Base-by-base conservation (phyloP, 768 basidiomycete genomes). In the Tricholoma furcatifolium region DNA sequence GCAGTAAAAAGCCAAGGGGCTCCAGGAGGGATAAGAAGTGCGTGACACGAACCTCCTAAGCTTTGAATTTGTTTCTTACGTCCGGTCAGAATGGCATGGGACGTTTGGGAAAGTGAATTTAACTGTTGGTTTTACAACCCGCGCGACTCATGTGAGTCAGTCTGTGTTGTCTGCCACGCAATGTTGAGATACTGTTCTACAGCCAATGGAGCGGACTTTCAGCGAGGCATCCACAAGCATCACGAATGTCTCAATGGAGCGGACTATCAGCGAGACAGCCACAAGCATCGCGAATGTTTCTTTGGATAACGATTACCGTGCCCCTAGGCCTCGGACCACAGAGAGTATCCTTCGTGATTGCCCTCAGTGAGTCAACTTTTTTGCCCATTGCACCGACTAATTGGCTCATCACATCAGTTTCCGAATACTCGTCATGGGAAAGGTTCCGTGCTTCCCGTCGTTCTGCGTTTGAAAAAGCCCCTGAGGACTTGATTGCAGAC, bases 351-450 rank as follows among this genome's bases (percentile, higher is more conserved):
- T 61, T 2, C 51, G 49, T 39, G 43, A 53, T 5, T 58, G 60
- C n/a, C 60, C 56, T 31, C 38, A 49, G 60, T 56, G 38, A 46
- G 50, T 17, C 11, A 24, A 6, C n/a, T n/a, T n/a, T n/a, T n/a
- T n/a, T 15, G n/a, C 23, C n/a, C 36, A n/a, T 21, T n/a, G 10
- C 12, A 30, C 27, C 14, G 14, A 11, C 23, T 18, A n/a, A 31
- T 21, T 7, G 36, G 39, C 12, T 17, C 6, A n/a, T 6, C 14
- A 41, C 38, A 35, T 32, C 27, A 67, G 61, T 10, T 62, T 65
- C 41, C 58, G 65, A n/a, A 62, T 67, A 21, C 56, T 67, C 3
- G 60, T 67, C 7, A 61, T 64, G 27, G 66, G 65, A 43, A 65
- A 68, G 67, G 65, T 65, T 30, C 12, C 17, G 24, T 15, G 3